phyloP scores from a whole-genome alignment of 1,284 basidiomycete genomes.

The Fomitopsis palustris region DNA sequence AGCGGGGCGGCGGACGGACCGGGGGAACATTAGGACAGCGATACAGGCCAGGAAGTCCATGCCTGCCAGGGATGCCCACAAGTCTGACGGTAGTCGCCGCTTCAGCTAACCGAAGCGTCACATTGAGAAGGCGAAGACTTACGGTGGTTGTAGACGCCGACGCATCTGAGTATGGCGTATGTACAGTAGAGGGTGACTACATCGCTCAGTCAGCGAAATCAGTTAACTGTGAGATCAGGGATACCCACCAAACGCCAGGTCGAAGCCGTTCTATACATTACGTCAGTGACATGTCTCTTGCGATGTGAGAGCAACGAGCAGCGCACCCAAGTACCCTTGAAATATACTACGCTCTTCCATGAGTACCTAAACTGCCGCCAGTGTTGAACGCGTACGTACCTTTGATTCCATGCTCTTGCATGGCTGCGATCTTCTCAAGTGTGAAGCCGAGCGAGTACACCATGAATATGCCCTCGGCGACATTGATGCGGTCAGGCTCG shows the following conservation, averaged over 20 bases:
- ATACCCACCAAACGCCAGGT: slow-evolving; percentile 74
- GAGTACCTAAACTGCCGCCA: neutral
- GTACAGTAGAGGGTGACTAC: slow-evolving; percentile 75
- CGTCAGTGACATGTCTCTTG: neutral
- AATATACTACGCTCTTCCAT: slow-evolving; percentile 51
- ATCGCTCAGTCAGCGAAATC: neutral
- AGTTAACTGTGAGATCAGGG: neutral
- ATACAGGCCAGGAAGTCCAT: slow-evolving; percentile 75
- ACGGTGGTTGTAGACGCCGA: slow-evolving; percentile 69
- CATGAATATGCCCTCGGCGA: slow-evolving; percentile 73
- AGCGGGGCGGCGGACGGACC: slow-evolving; percentile 37
- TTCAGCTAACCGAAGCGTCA: neutral
- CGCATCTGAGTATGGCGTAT: slow-evolving; percentile 69
- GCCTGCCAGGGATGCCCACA: slow-evolving; percentile 61
- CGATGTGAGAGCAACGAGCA: neutral
- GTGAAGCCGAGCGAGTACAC: slow-evolving; percentile 85
- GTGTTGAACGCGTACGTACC: slow-evolving; percentile 35
- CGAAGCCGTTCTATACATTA: slow-evolving; percentile 78
- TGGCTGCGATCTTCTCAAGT: slow-evolving; percentile 88
- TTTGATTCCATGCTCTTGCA: slow-evolving; percentile 91
- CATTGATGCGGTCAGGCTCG: slow-evolving; percentile 57
- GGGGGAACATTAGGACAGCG: slow-evolving; percentile 84
- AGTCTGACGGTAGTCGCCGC: slow-evolving; percentile 32
- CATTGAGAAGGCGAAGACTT: slow-evolving; percentile 2
- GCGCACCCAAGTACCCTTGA: slow-evolving; percentile 78